Percentiles rank a stretch among this genome's conserved stretches.
Conservation (phyloP, 148 eudicot species). For the Cornus controversa region DNA sequence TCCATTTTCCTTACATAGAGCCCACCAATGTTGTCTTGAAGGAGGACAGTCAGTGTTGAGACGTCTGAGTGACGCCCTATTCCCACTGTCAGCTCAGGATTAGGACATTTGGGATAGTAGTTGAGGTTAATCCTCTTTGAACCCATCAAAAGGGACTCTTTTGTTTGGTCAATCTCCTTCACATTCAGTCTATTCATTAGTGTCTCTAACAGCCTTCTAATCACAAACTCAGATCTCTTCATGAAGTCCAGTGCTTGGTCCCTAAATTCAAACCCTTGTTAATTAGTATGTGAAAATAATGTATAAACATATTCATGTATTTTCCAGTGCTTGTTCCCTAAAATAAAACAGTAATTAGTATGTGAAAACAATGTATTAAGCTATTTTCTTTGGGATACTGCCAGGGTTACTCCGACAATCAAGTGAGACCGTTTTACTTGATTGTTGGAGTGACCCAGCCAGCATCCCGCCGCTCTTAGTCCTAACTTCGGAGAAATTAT, state of each 20-base stretch:
- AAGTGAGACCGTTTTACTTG: too few species aligned
- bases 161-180: slow-evolving; percentile 20
- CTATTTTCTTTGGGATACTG: too few species aligned
- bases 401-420: too few species aligned
- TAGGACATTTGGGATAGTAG: slow-evolving; percentile 53
- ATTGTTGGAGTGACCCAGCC: too few species aligned
- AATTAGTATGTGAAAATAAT: too few species aligned
- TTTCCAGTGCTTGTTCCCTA: slow-evolving; percentile 34
- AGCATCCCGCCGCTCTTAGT: too few species aligned
- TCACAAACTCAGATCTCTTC: slow-evolving; percentile 34
- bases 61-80: slow-evolving; percentile 62
- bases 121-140: slow-evolving; percentile 52
- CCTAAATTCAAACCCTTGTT: slow-evolving; percentile 24
- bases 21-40: slow-evolving; percentile 50
- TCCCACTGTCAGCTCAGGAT: slow-evolving; percentile 53
- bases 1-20: slow-evolving; percentile 40
- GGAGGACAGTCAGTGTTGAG: slow-evolving; percentile 50
- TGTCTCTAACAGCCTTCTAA: slow-evolving; percentile 23
- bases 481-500: too few species aligned
- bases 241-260: slow-evolving; percentile 46
- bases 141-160: slow-evolving; percentile 36
- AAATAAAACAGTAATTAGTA: not conserved
- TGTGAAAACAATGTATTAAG: too few species aligned
- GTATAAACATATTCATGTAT: too few species aligned
- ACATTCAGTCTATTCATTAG: slow-evolving; percentile 41